phyloP scores from a whole-genome alignment of 345 rosid genomes.

The Populus pruinosa region DNA sequence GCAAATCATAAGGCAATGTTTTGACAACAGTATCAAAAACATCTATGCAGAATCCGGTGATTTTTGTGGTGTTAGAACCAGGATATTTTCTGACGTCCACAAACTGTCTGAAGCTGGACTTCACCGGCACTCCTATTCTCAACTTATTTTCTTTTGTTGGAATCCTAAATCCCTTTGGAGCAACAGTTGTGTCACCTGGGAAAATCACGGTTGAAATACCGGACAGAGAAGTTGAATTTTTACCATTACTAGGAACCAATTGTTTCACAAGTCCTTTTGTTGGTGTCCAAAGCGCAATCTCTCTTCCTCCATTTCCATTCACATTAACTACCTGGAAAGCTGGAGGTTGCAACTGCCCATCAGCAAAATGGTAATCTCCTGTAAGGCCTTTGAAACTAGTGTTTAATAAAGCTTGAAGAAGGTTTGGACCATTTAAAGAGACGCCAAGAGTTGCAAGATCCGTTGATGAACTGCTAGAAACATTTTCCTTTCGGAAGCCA shows the following conservation, averaged over 20 bases:
- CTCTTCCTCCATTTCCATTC: slow-evolving; percentile 12
- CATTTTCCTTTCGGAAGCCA: background rate
- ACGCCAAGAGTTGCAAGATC: slow-evolving; percentile 18
- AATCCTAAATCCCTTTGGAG: slow-evolving; percentile 33
- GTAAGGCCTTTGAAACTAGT: slow-evolving; percentile 32
- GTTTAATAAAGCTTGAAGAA: slow-evolving; percentile 14
- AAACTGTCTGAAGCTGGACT: slow-evolving; percentile 26
- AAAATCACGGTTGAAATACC: slow-evolving; percentile 26
- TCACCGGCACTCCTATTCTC: slow-evolving; percentile 43
- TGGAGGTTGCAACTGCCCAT: slow-evolving; percentile 31
- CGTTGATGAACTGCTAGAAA: background rate
- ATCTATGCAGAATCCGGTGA: slow-evolving; percentile 77
- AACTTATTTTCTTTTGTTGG: slow-evolving; percentile 35
- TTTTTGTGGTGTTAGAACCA: slow-evolving; percentile 17
- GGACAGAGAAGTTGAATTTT: background rate
- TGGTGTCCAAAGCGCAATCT: slow-evolving; percentile 37
- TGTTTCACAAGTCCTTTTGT: slow-evolving; percentile 3
- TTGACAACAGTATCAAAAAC: slow-evolving; percentile 67
- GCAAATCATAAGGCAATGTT: slow-evolving; percentile 72
- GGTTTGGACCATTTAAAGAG: slow-evolving; percentile 24
- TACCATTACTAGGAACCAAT: background rate
- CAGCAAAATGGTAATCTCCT: slow-evolving; percentile 28
- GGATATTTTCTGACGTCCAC: slow-evolving; percentile 16
- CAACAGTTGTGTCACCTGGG: slow-evolving; percentile 39
- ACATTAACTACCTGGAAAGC: slow-evolving; percentile 40